A percentile compares a stretch with the other conserved stretches of the same genome.
Conservation (phyloP, 2,329 filamentous ascomycete species). For the Exophiala spinifera region DNA sequence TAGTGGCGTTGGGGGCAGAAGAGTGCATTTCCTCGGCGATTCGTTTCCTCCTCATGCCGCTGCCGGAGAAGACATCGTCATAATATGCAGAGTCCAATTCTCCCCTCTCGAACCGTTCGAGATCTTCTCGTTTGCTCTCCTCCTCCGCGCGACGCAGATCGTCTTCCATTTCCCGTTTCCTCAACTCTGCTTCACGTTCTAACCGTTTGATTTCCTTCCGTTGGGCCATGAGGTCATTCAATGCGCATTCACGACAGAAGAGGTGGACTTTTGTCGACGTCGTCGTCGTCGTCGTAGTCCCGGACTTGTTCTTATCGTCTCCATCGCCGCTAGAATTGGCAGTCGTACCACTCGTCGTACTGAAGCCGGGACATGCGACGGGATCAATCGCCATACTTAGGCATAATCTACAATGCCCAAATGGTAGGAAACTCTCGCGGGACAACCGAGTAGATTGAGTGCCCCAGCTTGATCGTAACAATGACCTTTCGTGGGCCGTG, state of each 20-base stretch:
- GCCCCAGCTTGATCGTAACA: conserved; percentile 79
- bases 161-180: conserved; percentile 61
- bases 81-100: conserved; percentile 15
- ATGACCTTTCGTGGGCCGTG: conserved; percentile 81
- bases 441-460: conserved; percentile 77
- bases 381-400: conserved; percentile 77
- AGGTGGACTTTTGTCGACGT: conserved; percentile 77
- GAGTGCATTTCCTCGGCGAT: conserved; percentile 72
- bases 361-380: conserved; percentile 61
- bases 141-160: conserved; percentile 60
- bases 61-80: conserved; percentile 4
- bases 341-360: too few relatives aligned
- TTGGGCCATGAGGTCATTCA: conserved; percentile 86
- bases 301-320: too few relatives aligned
- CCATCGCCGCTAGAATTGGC: conserved; percentile 56
- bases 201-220: conserved; percentile 84
- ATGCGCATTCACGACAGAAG: conserved; percentile 92
- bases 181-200: conserved; percentile 63
- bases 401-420: conserved; percentile 84
- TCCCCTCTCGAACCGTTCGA: conserved; percentile 45
- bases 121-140: conserved; percentile 66
- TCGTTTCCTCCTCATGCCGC: conserved; percentile 65
- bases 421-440: conserved; percentile 88
- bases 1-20: conserved; percentile 38
- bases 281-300: neutral